Evolutionary conservation across 495 filamentous ascomycete species (phyloP).

Genomic region (Glonium stellatum): DNA sequence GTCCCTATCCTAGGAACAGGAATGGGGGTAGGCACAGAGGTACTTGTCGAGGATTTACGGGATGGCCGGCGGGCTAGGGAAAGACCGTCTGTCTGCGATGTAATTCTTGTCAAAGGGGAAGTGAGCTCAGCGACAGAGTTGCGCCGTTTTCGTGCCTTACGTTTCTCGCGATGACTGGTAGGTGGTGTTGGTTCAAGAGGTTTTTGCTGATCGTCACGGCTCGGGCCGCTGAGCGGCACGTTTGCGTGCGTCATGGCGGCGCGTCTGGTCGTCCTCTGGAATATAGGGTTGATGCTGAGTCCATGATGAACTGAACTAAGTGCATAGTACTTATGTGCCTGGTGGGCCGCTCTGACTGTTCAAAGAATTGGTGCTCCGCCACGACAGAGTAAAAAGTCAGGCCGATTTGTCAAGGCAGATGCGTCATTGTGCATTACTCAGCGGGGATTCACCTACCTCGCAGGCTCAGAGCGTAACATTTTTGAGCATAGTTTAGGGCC

Average conservation of each 20-base stretch:
- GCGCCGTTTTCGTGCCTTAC: slow-evolving; percentile 1
- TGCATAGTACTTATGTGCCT: background rate
- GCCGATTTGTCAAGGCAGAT: background rate
- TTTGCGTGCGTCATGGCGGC: background rate
- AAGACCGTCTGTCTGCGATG: background rate
- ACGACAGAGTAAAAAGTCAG: background rate
- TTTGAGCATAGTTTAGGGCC: too few relatives aligned
- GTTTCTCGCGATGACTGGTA: background rate
- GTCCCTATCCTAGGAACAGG: background rate
- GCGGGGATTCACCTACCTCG: background rate
- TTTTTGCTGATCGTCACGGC: background rate
- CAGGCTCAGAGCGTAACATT: background rate
- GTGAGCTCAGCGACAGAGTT: background rate
- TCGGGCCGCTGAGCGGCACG: background rate
- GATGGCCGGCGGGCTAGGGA: background rate
- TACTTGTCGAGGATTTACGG: background rate
- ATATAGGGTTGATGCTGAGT: background rate
- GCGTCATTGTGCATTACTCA: slow-evolving; percentile 1
- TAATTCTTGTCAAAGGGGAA: background rate
- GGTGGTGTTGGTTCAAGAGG: background rate
- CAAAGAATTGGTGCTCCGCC: background rate
- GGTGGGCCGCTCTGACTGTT: background rate
- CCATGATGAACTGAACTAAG: background rate
- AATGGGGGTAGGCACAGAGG: background rate
- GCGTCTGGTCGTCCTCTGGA: background rate